phyloP scores from a whole-genome alignment of 371 early-diverging fungal genomes.

The Actinomortierella ambigua region DNA sequence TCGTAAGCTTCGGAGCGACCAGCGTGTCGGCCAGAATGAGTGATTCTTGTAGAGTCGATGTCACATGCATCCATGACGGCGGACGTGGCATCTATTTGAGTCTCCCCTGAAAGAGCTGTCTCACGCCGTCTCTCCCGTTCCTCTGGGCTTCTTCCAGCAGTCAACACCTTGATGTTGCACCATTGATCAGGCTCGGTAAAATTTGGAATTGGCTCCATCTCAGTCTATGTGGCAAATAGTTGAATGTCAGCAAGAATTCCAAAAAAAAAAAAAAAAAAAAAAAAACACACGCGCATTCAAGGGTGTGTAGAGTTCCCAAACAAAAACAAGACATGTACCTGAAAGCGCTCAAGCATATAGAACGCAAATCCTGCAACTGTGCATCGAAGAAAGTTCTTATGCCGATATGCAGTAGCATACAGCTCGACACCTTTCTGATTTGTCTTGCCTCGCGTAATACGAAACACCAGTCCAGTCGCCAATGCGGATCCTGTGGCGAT shows the following conservation, averaged over 20 bases:
- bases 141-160: not conserved
- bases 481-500: slow-evolving; percentile 9
- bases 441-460: slow-evolving; percentile 10
- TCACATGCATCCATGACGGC: slow-evolving; percentile 19
- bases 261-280: slow-evolving; percentile 1
- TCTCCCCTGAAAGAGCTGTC: not conserved
- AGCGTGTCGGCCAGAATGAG: slow-evolving; percentile 17
- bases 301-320: not conserved
- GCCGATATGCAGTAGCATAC: slow-evolving; percentile 17
- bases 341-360: slow-evolving; percentile 19
- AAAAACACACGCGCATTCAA: slow-evolving; percentile 5
- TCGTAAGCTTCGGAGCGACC: slow-evolving; percentile 20
- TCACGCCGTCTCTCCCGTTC: slow-evolving; percentile 3
- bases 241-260: not conserved
- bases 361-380: slow-evolving; percentile 26
- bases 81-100: slow-evolving; percentile 14
- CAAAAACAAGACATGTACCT: slow-evolving; percentile 2
- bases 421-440: slow-evolving; percentile 9
- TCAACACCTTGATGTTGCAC: slow-evolving; percentile 14
- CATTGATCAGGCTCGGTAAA: slow-evolving; percentile 15
- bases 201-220: slow-evolving; percentile 12
- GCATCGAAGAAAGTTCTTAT: slow-evolving; percentile 14
- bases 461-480: slow-evolving; percentile 17
- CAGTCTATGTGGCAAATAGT: slow-evolving; percentile 8
- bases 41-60: slow-evolving; percentile 14